Conservation (phyloP, 2,329 filamentous ascomycete species). For the Colletotrichum trifolii region DNA sequence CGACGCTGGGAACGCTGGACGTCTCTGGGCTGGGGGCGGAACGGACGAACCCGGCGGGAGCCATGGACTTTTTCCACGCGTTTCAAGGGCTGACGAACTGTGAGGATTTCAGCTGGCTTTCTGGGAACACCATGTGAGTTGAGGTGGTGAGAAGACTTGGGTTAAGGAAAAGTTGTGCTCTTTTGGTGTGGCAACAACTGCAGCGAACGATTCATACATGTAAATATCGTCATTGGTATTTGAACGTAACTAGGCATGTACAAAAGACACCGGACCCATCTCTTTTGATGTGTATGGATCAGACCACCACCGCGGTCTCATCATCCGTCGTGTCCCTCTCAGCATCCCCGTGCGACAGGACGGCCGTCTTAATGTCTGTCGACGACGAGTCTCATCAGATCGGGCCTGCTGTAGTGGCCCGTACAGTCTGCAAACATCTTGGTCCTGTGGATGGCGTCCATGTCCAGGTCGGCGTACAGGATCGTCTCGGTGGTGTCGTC, state of each 20-base stretch:
- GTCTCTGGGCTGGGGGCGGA: conserved; percentile 4
- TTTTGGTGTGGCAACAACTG: too few species aligned
- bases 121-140: not conserved
- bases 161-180: not conserved
- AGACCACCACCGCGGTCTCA: not conserved
- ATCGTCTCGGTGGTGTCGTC: conserved; percentile 57
- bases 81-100: conserved; percentile 19
- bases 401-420: conserved; percentile 52
- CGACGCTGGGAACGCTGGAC: conserved; percentile 8
- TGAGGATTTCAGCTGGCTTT: conserved; percentile 26
- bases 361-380: conserved; percentile 5
- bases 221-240: too few species aligned
- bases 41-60: not conserved
- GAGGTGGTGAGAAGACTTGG: too few species aligned
- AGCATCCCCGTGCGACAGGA: not conserved
- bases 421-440: conserved; percentile 53
- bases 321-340: conserved; percentile 11
- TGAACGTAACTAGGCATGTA: too few species aligned
- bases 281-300: too few species aligned
- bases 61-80: conserved; percentile 11
- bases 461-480: conserved; percentile 61
- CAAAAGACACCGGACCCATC: too few species aligned
- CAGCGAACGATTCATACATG: too few species aligned
- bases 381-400: conserved; percentile 49
- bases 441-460: conserved; percentile 54